Evolutionary conservation across 2,329 filamentous ascomycete genomes (phyloP), one percentile per base, ranked within the genome.

Genomic region (Fusarium luffae): DNA sequence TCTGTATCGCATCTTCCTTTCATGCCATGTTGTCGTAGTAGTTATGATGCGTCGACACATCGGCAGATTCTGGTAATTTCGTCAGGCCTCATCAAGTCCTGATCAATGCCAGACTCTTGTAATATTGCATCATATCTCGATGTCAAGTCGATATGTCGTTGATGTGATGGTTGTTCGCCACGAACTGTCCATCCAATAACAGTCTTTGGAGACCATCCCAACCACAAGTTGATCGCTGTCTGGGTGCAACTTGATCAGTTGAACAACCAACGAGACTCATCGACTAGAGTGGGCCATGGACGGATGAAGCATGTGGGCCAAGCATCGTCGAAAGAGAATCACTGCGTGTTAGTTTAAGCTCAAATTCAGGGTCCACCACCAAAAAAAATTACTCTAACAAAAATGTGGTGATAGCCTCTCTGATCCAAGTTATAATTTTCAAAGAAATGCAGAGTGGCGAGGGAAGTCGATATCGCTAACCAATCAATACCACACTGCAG

Each of bases 281-380:
- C 47, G 48, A 41, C 49, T 49, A 55, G 46, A 40, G 66, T 63
- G 66, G 66, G 34, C 41, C 61, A 21, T 32, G 32, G 43, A 51
- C 51, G 40, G n/a, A 68, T 69, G 27, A 69, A 67, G 66, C 40
- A 70, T 70, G 66, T 68, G 66, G 66, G 66, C 50, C 54, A 52
- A 21, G 16, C 27, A 52, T 54, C 34, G 14, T 41, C 55, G 32
- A 46, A 49, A 47, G n/a, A 49, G 23, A 28, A 27, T 32, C 11
- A 59, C 32, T 64, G 44, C n/a, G 12, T 51, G 47, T 66, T 49
- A 62, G 44, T 67, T 58, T 58, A 55, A 70, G 48, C 52, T 50
- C 60, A 41, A n/a, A n/a, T 46, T 18, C 21, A 57, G 54, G 67
- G 52, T 63, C 67, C 67, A 69, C 56, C 28, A 18, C 52, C 30